A percentile compares a stretch with the other conserved stretches of the same genome.
Evolutionary conservation across 2,329 filamentous ascomycete genomes (phyloP).

Genomic region (Apiospora malaysiana): DNA sequence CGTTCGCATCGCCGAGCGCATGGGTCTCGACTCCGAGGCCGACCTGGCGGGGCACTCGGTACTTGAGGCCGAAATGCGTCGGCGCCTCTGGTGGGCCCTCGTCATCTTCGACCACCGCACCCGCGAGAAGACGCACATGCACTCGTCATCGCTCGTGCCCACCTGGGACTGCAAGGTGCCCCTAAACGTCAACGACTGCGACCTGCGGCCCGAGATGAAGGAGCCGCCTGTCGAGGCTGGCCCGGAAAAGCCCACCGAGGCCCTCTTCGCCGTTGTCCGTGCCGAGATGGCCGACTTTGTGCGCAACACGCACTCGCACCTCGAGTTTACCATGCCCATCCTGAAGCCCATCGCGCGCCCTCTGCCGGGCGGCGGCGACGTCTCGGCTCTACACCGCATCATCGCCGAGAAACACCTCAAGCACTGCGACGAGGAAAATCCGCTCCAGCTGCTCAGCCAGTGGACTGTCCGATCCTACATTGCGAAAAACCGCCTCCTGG

Average conservation of each 20-base stretch:
- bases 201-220: slow-evolving; percentile 49
- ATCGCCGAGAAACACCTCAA: slow-evolving; percentile 13
- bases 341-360: slow-evolving; percentile 13
- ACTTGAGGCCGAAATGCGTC: slow-evolving; percentile 64
- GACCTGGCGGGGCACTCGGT: slow-evolving; percentile 30
- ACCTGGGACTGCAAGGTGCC: slow-evolving; percentile 51
- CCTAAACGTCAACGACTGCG: slow-evolving; percentile 52
- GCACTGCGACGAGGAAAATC: neutral
- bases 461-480: slow-evolving; percentile 40
- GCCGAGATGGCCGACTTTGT: slow-evolving; percentile 46
- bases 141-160: slow-evolving; percentile 37
- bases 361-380: neutral
- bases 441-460: slow-evolving; percentile 24
- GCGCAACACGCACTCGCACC: slow-evolving; percentile 1
- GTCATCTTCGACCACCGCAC: slow-evolving; percentile 62
- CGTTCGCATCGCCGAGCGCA: slow-evolving; percentile 61
- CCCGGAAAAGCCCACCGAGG: slow-evolving; percentile 45
- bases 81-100: slow-evolving; percentile 68
- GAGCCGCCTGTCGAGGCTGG: slow-evolving; percentile 32
- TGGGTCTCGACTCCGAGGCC: slow-evolving; percentile 60
- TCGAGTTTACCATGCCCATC: slow-evolving; percentile 12
- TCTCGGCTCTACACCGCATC: neutral
- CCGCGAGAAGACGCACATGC: slow-evolving; percentile 53
- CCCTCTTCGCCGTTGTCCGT: slow-evolving; percentile 48
- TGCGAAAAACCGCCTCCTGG: slow-evolving; percentile 50